These are phyloP conservation scores for Xylariaceae sp. DNA, from an alignment of 2,329 filamentous ascomycete genomes.

Conservation along the genomic window DNA sequence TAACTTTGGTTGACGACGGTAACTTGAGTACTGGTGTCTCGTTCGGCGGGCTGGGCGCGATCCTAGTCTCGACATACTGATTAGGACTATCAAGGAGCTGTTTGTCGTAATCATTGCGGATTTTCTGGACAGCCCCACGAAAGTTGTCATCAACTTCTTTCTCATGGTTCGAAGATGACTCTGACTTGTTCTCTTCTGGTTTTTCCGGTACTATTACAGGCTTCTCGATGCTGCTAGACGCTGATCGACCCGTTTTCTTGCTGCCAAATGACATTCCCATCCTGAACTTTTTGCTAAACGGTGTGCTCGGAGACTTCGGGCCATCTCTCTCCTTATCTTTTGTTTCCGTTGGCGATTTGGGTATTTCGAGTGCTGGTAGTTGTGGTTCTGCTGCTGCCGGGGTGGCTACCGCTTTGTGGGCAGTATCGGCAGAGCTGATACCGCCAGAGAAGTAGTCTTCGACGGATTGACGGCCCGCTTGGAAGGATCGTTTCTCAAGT, in stretches of 20 bases:
- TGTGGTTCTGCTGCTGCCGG: constrained; percentile 41
- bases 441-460: constrained; percentile 75
- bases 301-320: constrained; percentile 51
- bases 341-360: constrained; percentile 52
- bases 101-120: constrained; percentile 68
- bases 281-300: constrained; percentile 38
- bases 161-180: constrained; percentile 59
- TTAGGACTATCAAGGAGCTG: constrained; percentile 52
- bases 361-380: constrained; percentile 35
- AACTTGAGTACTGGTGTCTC: constrained; percentile 74
- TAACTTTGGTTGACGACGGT: constrained; percentile 60
- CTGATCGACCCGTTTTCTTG: constrained; percentile 74
- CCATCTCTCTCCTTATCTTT: constrained; percentile 49
- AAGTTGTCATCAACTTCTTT: constrained; percentile 73
- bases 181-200: constrained; percentile 54
- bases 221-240: constrained; percentile 63
- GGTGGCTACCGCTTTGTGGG: constrained; percentile 43
- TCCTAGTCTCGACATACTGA: constrained; percentile 52
- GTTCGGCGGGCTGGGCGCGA: constrained; percentile 63
- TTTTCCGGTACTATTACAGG: constrained; percentile 71
- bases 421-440: constrained; percentile 43
- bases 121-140: constrained; percentile 64
- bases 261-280: constrained; percentile 59
- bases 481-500: constrained; percentile 51
- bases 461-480: constrained; percentile 54